phyloP scores from a whole-genome alignment of 345 rosid species.

The Dovyalis caffra region DNA sequence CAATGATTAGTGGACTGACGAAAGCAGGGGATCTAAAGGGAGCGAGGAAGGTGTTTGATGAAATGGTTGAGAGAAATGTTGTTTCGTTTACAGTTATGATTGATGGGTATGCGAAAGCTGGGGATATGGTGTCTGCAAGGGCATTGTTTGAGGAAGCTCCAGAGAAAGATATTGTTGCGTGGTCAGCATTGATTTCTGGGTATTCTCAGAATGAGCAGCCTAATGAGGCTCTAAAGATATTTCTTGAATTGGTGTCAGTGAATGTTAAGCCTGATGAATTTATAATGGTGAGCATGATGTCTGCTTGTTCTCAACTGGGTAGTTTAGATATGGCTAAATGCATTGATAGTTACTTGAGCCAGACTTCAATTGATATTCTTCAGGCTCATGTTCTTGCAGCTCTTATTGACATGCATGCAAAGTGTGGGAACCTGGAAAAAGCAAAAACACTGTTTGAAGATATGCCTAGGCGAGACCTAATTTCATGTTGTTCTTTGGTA shows the following conservation, averaged over 20 bases:
- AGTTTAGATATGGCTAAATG: conserved; percentile 52
- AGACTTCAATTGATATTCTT: conserved; percentile 33
- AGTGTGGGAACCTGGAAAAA: conserved; percentile 68
- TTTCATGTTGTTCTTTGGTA: conserved; percentile 65
- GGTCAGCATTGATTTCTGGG: conserved; percentile 67
- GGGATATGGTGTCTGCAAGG: conserved; percentile 48
- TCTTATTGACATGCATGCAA: conserved; percentile 74
- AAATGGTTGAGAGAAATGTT: conserved; percentile 38
- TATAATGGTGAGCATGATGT: conserved; percentile 31
- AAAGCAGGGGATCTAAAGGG: conserved; percentile 46
- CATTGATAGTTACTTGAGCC: conserved; percentile 51
- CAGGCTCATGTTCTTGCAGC: conserved; percentile 56
- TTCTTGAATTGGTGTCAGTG: conserved; percentile 35
- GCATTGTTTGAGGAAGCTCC: conserved; percentile 49
- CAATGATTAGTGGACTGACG: conserved; percentile 47
- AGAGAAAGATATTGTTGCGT: conserved; percentile 44
- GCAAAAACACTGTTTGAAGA: conserved; percentile 52
- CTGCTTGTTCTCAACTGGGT: conserved; percentile 75
- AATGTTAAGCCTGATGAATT: conserved; percentile 59
- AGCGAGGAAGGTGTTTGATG: conserved; percentile 34
- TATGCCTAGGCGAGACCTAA: conserved; percentile 46
- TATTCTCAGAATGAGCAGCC: conserved; percentile 62
- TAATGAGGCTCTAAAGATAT: conserved; percentile 44
- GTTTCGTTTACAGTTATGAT: conserved; percentile 44
- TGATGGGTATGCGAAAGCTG: conserved; percentile 48